Conservation (phyloP, 2,329 filamentous ascomycete species). For the Monascus ruber region DNA sequence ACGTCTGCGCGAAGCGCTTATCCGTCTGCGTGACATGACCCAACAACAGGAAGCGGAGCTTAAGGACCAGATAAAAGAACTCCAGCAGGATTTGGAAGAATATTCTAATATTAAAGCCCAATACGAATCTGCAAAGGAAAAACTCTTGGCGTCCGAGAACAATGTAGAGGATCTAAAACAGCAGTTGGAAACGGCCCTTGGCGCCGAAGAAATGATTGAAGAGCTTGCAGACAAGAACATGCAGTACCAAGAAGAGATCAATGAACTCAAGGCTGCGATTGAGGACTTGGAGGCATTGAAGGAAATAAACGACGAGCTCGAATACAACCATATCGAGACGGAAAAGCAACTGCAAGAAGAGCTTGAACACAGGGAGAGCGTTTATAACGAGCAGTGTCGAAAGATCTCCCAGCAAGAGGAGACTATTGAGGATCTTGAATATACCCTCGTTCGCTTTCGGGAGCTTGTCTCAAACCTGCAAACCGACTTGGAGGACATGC, state of each 20-base stretch:
- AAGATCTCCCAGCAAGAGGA: constrained; percentile 66
- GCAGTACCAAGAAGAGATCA: constrained; percentile 68
- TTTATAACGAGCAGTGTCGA: constrained; percentile 72
- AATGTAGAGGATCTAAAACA: constrained; percentile 77
- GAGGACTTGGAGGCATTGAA: constrained; percentile 81
- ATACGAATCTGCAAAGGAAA: constrained; percentile 59
- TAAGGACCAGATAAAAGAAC: constrained; percentile 58
- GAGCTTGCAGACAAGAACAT: constrained; percentile 82
- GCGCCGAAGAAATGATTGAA: constrained; percentile 88
- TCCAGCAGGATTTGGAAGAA: constrained; percentile 65
- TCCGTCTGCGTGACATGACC: constrained; percentile 75
- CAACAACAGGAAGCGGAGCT: constrained; percentile 75
- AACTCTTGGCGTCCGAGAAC: constrained; percentile 59
- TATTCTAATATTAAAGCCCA: constrained; percentile 56
- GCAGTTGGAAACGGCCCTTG: constrained; percentile 78
- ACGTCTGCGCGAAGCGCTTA: constrained; percentile 69
- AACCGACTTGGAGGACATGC: constrained; percentile 79
- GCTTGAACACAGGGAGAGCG: constrained; percentile 72
- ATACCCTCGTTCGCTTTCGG: constrained; percentile 77
- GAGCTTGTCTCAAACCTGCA: constrained; percentile 80
- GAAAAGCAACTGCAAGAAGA: constrained; percentile 93
- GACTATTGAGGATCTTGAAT: constrained; percentile 74
- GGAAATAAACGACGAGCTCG: constrained; percentile 89
- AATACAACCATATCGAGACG: constrained; percentile 83
- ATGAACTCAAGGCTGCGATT: constrained; percentile 68